A percentile compares a stretch with the other conserved stretches of the same genome.
phyloP scores from a whole-genome alignment of 2,329 filamentous ascomycete genomes.

The Penicillium sp. region DNA sequence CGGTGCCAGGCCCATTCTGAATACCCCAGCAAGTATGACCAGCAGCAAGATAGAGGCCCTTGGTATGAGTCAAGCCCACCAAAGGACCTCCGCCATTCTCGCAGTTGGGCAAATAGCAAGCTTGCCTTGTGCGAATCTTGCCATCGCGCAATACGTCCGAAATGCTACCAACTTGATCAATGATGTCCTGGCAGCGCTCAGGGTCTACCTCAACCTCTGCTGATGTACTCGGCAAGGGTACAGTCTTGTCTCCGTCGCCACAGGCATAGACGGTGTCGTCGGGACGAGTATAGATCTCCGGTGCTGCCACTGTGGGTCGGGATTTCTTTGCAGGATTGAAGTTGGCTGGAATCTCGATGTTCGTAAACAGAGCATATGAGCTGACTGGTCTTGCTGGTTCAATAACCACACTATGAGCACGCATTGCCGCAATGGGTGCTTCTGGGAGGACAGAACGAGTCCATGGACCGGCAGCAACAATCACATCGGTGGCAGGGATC shows the following conservation, averaged over 20 bases:
- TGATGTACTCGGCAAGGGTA: conserved; percentile 74
- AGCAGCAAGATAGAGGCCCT: conserved; percentile 76
- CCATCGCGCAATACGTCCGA: conserved; percentile 64
- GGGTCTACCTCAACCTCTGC: conserved; percentile 76
- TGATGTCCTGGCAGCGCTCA: conserved; percentile 77
- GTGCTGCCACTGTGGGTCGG: conserved; percentile 67
- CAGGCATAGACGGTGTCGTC: conserved; percentile 92
- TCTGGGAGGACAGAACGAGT: conserved; percentile 54
- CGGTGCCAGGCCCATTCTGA: conserved; percentile 89
- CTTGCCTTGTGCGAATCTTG: conserved; percentile 73
- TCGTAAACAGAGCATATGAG: conserved; percentile 68
- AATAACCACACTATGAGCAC: conserved; percentile 66
- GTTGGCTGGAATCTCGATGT: conserved; percentile 70
- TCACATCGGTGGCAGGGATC: conserved; percentile 59
- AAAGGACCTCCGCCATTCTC: conserved; percentile 66
- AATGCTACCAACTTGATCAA: conserved; percentile 68
- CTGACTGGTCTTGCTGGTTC: conserved; percentile 55
- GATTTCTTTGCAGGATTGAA: conserved; percentile 55
- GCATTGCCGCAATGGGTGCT: conserved; percentile 61
- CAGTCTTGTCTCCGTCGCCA: conserved; percentile 77
- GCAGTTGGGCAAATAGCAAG: conserved; percentile 89
- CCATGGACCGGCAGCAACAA: conserved; percentile 66
- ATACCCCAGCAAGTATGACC: conserved; percentile 99
- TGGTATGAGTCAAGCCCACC: conserved; percentile 71
- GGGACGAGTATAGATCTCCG: conserved; percentile 91